These are phyloP conservation scores for Fusarium kyushuense DNA, from an alignment of 2,329 filamentous ascomycete species.

Conservation along the genomic window DNA sequence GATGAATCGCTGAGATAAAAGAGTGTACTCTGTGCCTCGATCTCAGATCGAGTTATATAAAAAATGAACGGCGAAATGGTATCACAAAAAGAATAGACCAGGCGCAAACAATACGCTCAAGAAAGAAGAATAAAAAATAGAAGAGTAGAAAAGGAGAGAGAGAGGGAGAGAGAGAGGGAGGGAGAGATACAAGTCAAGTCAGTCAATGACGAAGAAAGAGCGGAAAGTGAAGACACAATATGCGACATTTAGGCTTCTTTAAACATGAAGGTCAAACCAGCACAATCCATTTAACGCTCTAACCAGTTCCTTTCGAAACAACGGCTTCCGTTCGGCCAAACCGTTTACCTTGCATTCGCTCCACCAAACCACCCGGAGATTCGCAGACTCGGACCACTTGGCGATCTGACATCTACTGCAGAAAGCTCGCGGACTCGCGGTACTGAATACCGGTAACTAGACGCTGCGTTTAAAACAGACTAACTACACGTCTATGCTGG, in stretches of 20 bases:
- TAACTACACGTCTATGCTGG: neutral
- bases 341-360: conserved; percentile 1
- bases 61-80: neutral
- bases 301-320: conserved; percentile 21
- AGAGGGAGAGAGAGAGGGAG: neutral
- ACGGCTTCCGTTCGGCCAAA: conserved; percentile 4
- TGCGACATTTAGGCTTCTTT: conserved; percentile 3
- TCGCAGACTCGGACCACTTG: conserved; percentile 17
- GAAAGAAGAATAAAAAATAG: neutral
- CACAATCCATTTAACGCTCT: conserved; percentile 17
- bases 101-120: neutral
- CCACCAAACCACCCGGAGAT: neutral
- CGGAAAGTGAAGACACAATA: neutral
- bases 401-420: conserved; percentile 15
- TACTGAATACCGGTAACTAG: neutral
- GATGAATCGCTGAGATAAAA: neutral
- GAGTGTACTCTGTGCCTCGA: conserved; percentile 1
- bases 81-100: neutral
- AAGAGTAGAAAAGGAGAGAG: neutral
- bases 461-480: neutral
- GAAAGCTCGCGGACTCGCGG: neutral
- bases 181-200: neutral
- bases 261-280: conserved; percentile 7
- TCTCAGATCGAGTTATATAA: neutral
- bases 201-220: neutral